Evolutionary conservation across 2,329 filamentous ascomycete species (phyloP), one percentile per base, ranked within the genome.

Genomic region (Sarocladiaceae sp.): DNA sequence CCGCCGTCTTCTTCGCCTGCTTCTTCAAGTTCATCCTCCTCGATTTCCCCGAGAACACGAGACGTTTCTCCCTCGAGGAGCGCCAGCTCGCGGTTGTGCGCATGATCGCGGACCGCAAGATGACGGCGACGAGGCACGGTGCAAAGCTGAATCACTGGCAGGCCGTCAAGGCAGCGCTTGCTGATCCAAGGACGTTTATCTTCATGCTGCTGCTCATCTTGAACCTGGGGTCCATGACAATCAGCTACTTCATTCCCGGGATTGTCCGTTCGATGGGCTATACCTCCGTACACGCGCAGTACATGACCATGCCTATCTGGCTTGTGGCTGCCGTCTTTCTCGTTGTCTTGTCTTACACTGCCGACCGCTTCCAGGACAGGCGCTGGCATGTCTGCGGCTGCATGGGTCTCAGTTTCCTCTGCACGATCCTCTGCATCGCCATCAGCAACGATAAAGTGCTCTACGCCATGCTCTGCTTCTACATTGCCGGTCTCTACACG

Each of bases 221-320:
- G 3, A 56, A 57, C 4, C 58, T 54, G 4, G 57, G 55, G 3
- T 47, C 56, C 2, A 54, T 59, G 48, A 60, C 55, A 7, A 60
- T 61, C 42, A 53, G 58, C 43, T 60, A 60, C 47, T 61, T 61
- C 44, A 59, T 61, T 34, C 58, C 58, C 7, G 59, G 57, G 4
- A 49, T 61, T 1, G 53, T 61, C 19, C 48, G 53, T 27, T 55
- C 48, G 27, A 58, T 61, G 29, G 58, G 58, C 6, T 61, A n/a
- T n/a, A n/a, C n/a, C n/a, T n/a, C n/a, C n/a, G n/a, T n/a, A n/a
- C n/a, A n/a, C n/a, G n/a, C n/a, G n/a, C n/a, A n/a, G 57, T 52
- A 51, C 35, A 4, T 52, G 52, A 15, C 42, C 49, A 2, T 47
- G 48, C 3, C 50, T 50, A 41, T 50, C 48, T 51, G 18, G 32